Conservation (phyloP, 2,329 filamentous ascomycete genomes). For the Fusarium acutatum region DNA sequence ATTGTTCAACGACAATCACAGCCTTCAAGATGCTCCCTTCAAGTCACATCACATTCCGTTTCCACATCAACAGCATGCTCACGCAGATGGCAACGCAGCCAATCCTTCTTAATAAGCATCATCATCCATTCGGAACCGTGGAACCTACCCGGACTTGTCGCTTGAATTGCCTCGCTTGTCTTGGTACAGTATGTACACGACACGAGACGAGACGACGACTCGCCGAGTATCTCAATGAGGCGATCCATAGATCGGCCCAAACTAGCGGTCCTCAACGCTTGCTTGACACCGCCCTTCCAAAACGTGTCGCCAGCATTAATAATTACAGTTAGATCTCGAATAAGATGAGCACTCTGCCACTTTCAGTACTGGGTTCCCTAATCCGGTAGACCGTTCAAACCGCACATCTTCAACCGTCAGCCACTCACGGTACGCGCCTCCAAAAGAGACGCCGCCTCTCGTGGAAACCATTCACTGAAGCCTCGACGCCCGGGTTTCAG, state of each 20-base stretch:
- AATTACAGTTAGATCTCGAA: background rate
- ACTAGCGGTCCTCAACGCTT: slow-evolving; percentile 10
- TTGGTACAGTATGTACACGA: background rate
- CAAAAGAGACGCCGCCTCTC: slow-evolving; percentile 1
- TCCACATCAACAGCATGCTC: slow-evolving; percentile 28
- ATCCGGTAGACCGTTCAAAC: slow-evolving; percentile 23
- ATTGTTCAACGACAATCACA: slow-evolving; percentile 8
- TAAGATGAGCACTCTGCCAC: background rate
- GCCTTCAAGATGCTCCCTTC: slow-evolving; percentile 9
- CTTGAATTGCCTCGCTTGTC: slow-evolving; percentile 8
- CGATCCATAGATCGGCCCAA: slow-evolving; percentile 15
- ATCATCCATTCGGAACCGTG: background rate
- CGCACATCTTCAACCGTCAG: slow-evolving; percentile 8
- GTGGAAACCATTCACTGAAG: background rate
- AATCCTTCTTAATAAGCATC: slow-evolving; percentile 2
- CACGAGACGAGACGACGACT: background rate
- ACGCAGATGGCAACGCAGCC: background rate
- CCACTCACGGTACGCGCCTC: background rate
- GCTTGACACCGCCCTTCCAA: slow-evolving; percentile 35
- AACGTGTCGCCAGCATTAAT: slow-evolving; percentile 9
- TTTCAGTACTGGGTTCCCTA: slow-evolving; percentile 14
- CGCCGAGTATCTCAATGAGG: slow-evolving; percentile 11
- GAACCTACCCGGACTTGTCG: slow-evolving; percentile 1
- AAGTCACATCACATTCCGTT: slow-evolving; percentile 27
- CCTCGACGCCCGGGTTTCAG: slow-evolving; percentile 18